Evolutionary conservation across 305 asterid genomes (phyloP), one percentile per base, ranked within the genome.

Genomic region (Fraxinus sp.): DNA sequence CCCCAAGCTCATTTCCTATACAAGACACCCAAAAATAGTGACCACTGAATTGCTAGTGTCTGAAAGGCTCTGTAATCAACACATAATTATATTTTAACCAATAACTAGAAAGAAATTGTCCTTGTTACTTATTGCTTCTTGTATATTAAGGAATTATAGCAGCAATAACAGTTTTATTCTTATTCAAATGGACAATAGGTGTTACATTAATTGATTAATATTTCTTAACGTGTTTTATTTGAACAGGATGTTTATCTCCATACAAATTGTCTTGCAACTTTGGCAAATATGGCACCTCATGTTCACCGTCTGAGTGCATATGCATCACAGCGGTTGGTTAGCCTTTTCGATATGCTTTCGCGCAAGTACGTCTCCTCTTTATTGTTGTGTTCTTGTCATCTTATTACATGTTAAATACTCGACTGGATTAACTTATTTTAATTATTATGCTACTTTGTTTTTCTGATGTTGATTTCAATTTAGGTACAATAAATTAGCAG

Each of bases 251-350:
- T 96, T 82, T 96, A 92, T 88, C 99, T 96, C 80, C 98, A 93
- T 86, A 93, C 99, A 22, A 96, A 94, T 86, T 94, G 98, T 85
- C 98, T 96, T 78, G 99, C 98, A 84, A 94, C 93, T 80, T 86
- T 96, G 92, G 98, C 98, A 71, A 96, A 96, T 83, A 94, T 96
- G 98, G 98, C 99, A 78, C 98, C 99, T 78, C 98, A 94, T 88
- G 94, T 89, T 79, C 94, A 94, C 85, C 93, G 95, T 80, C 87
- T 94, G 84, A 96, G 96, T 91, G 93, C 98, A 41, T 96, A 93
- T 89, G 98, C 99, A 80, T 89, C 98, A 75, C 98, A 96, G 89
- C 93, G 94, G 86, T 84, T 96, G 91, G 97, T 96, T 85, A 96
- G 98, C 95, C 98, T 96, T 79, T 96, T 96, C 79, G 92, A 93